phyloP scores from a whole-genome alignment of 228 moss, liverwort and hornwort species.

The Sphagnum magellanicum region DNA sequence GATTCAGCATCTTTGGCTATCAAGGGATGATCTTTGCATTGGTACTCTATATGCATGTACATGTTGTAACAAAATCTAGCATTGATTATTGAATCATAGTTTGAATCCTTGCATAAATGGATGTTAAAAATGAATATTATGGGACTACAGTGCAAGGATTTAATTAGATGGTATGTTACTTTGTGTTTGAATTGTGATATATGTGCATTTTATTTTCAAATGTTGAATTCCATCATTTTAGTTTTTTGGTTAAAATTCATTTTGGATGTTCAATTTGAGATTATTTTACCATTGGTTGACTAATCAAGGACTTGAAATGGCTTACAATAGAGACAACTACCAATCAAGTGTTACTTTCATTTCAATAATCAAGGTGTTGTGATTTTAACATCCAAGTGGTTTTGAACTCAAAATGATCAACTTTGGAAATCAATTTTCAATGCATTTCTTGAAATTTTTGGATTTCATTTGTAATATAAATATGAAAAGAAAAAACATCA shows the following conservation, averaged over 20 bases:
- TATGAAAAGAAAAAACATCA: too few relatives aligned
- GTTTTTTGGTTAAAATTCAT: not conserved
- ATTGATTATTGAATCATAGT: conserved; percentile 69
- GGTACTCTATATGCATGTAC: too few relatives aligned
- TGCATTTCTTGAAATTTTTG: too few relatives aligned
- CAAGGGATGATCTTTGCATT: too few relatives aligned
- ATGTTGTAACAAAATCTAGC: conserved; percentile 41
- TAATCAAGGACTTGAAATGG: conserved; percentile 85
- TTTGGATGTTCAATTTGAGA: not conserved
- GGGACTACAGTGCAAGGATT: conserved; percentile 88
- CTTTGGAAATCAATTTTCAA: too few relatives aligned
- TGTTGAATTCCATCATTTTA: not conserved
- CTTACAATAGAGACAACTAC: conserved; percentile 75
- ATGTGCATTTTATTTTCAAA: not conserved
- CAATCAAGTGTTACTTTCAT: conserved; percentile 55
- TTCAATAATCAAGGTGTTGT: not conserved
- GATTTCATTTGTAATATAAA: too few relatives aligned
- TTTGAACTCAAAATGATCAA: too few relatives aligned
- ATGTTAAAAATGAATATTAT: conserved; percentile 53
- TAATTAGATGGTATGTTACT: conserved; percentile 86
- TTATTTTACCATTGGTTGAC: conserved; percentile 63
- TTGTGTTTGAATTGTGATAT: not conserved
- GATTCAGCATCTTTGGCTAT: not conserved
- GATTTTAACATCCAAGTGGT: too few relatives aligned
- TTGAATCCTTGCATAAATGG: conserved; percentile 67